Evolutionary conservation across 805 yeast species (phyloP), one percentile per base, ranked within the genome.

Genomic region (Candida krabiensis): DNA sequence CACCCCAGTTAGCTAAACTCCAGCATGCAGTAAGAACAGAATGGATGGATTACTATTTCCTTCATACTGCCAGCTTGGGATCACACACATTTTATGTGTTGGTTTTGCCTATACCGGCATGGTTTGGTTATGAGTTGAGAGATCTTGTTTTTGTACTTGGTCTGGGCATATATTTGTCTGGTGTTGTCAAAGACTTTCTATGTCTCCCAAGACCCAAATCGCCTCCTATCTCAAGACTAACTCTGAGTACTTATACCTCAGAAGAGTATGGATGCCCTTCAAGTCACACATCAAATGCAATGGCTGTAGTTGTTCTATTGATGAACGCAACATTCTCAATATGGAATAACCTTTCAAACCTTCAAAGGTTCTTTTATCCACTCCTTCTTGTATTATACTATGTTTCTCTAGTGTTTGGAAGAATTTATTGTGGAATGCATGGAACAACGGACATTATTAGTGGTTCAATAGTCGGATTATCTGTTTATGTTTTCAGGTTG

Each of bases 371-470:
- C 19, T 33, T 30, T 1, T 29, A 42, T n/a, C 31, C 53, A 4
- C 34, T 55, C 4, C 28, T 55, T 5, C 46, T 71, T 18, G 39
- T 51, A 13, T 33, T 75, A 16, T 89, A 89, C 58, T 80, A 79
- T 53, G 42, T 70, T 25, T 77, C 89, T 6, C 67, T 93, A 43
- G 74, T 86, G 1, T 58, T 79, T 43, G 99, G 99, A 13, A 70
- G 99, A 39, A 55, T 91, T 8, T 91, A 93, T 64, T 89, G 96
- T 60, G 99, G 99, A 3, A 91, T 91, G 99, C 99, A 93, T 64
- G 98, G 99, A 2, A 75, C 86, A 43, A 62, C 85, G 16, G 99
- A 93, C 58, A 70, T 93, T 3, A 35, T 64, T 0, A 56, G 75
- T 14, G 99, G 99, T 5, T 63, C 77, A 0, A 1, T 74, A 0